A percentile compares a stretch with the other conserved stretches of the same genome.
Evolutionary conservation across 73 alveolate species (phyloP).

Genomic region (Durusdinium trenchii): DNA sequence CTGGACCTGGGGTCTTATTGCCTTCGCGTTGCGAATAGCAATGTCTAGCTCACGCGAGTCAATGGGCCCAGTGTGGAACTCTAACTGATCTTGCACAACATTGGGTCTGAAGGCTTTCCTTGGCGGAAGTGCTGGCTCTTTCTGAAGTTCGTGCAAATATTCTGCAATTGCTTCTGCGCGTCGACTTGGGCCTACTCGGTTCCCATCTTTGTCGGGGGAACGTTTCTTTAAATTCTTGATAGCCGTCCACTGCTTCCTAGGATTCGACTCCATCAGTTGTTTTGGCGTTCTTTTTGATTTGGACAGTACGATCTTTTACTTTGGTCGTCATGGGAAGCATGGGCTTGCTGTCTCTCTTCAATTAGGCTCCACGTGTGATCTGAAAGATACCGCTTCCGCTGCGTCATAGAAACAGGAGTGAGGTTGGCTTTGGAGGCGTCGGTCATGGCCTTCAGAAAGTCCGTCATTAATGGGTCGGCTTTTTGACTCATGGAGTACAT

Average conservation of each 20-base stretch:
- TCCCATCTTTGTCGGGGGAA: not conserved
- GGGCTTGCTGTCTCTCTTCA: not conserved
- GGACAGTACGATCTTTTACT: not conserved
- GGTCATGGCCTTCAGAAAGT: not conserved
- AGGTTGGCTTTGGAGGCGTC: not conserved
- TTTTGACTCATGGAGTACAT: not conserved
- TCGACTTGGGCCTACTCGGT: not conserved
- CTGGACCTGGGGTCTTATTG: not conserved
- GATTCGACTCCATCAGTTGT: not conserved
- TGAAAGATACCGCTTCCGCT: not conserved
- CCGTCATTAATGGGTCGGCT: not conserved
- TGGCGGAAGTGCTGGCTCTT: not conserved
- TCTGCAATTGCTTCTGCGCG: slow-evolving; percentile 5
- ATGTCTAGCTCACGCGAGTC: not conserved
- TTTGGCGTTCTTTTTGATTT: not conserved
- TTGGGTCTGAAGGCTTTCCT: not conserved
- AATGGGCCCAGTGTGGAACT: not conserved
- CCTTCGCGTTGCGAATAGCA: not conserved
- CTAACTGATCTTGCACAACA: not conserved
- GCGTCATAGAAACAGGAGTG: not conserved
- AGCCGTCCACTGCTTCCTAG: slow-evolving; percentile 19
- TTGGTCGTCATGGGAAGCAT: not conserved
- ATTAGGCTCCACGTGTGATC: not conserved
- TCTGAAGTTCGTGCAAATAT: not conserved
- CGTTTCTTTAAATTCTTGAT: not conserved